Evolutionary conservation across 148 eudicot species (phyloP).

Genomic region (Dysphania ambrosioides): DNA sequence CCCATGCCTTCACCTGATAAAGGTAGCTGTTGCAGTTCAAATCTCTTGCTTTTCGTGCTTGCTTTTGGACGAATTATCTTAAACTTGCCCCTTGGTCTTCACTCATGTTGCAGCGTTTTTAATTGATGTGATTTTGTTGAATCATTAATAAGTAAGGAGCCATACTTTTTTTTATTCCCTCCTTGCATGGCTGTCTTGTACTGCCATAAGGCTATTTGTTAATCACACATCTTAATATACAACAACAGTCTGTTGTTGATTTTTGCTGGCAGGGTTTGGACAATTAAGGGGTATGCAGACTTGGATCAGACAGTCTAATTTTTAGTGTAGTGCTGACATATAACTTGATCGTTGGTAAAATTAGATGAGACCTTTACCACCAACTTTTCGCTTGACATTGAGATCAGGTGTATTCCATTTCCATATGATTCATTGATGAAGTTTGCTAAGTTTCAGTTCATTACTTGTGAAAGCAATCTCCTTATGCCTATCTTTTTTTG

Average conservation of each 20-base stretch:
- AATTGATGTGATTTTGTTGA: not conserved
- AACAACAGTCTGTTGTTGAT: not conserved
- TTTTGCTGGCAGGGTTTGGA: not conserved
- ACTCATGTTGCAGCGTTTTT: not conserved
- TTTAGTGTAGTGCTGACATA: not conserved
- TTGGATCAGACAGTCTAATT: not conserved
- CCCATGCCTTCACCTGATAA: conserved; percentile 99
- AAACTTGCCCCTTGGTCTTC: not conserved
- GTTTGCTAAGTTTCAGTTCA: not conserved
- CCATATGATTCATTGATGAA: not conserved
- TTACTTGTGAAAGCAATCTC: not conserved
- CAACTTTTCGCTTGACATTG: not conserved
- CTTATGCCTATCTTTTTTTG: not conserved
- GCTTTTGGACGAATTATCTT: not conserved
- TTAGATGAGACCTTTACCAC: not conserved
- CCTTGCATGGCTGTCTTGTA: no score
- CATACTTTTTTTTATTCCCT: not conserved
- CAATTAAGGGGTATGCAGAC: not conserved
- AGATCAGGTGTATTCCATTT: not conserved
- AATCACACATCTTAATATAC: not conserved
- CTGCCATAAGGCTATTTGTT: not conserved
- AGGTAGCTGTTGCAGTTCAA: conserved; percentile 40
- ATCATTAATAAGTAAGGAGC: not conserved
- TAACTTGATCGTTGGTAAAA: no score
- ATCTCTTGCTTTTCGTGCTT: conserved; percentile 21